Evolutionary conservation across 805 yeast species (phyloP).

Genomic region (Wickerhamomyces chaumierensis): DNA sequence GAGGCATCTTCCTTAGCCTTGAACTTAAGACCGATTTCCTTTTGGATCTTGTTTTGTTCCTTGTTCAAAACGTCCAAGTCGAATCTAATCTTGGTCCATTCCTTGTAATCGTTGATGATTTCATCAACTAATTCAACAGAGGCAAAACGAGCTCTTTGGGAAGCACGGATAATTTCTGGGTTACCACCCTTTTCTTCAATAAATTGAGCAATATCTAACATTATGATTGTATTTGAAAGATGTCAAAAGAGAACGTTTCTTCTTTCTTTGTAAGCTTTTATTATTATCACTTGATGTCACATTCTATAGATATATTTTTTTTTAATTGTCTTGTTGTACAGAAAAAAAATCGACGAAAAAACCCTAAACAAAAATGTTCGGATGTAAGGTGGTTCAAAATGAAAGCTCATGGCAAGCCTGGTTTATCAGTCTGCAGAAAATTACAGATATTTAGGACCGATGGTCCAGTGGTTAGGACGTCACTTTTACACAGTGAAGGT

Average conservation of each 20-base stretch:
- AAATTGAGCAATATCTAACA: slow-evolving; percentile 90
- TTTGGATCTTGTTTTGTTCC: slow-evolving; percentile 78
- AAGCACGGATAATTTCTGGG: slow-evolving; percentile 76
- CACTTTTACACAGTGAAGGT: slow-evolving; percentile 18
- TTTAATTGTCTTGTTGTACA: neutral
- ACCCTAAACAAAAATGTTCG: neutral
- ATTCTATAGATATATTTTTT: too few species aligned
- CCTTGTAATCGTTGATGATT: slow-evolving; percentile 81
- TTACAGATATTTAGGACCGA: slow-evolving; percentile 9
- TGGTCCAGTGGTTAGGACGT: slow-evolving; percentile 18
- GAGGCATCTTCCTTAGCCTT: slow-evolving; percentile 92
- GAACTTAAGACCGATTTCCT: slow-evolving; percentile 84
- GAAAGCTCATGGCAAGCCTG: neutral
- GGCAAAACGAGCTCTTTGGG: slow-evolving; percentile 91
- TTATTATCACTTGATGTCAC: too few species aligned
- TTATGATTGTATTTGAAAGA: slow-evolving; percentile 16
- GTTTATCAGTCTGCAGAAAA: neutral
- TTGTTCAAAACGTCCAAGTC: slow-evolving; percentile 87
- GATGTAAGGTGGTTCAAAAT: neutral
- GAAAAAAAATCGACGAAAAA: neutral
- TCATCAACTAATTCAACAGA: slow-evolving; percentile 93
- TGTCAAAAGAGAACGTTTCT: too few species aligned
- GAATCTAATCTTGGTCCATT: slow-evolving; percentile 85
- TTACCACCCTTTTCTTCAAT: slow-evolving; percentile 96
- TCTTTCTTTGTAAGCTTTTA: too few species aligned